Evolutionary conservation across 805 yeast genomes (phyloP).

Genomic region (Grigorovia transvaalensis): DNA sequence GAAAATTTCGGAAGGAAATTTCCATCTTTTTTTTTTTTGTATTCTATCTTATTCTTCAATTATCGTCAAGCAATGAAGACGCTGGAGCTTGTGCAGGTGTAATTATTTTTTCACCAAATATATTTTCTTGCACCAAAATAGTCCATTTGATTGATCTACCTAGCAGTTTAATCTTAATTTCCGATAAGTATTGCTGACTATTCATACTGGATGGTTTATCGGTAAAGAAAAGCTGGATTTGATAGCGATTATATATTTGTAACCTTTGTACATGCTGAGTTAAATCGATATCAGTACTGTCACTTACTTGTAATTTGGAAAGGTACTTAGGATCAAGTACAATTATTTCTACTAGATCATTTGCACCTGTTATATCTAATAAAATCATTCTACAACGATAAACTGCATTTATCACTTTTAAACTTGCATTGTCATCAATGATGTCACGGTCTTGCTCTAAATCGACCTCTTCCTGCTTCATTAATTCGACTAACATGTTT

Average conservation of each 20-base stretch:
- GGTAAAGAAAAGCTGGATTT: background rate
- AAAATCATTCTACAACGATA: background rate
- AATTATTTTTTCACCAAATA: background rate
- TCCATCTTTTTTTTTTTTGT: too few species aligned
- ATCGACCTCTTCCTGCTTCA: background rate
- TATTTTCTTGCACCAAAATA: background rate
- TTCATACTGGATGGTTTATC: background rate
- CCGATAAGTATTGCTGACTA: background rate
- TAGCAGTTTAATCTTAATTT: background rate
- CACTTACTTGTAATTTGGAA: background rate
- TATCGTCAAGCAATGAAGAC: background rate
- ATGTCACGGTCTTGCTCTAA: background rate
- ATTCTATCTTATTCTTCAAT: too few species aligned
- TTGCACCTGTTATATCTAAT: background rate
- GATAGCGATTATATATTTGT: background rate
- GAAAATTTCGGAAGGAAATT: too few species aligned
- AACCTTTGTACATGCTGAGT: background rate
- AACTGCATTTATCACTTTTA: background rate
- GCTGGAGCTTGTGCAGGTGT: background rate
- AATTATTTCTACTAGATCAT: background rate
- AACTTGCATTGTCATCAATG: background rate
- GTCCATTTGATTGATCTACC: background rate
- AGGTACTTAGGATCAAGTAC: background rate
- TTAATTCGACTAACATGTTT: background rate
- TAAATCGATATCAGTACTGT: background rate